A percentile compares a stretch with the other conserved stretches of the same genome.
phyloP scores from a whole-genome alignment of 2,329 filamentous ascomycete species.

The Clonostachys rhizophaga region DNA sequence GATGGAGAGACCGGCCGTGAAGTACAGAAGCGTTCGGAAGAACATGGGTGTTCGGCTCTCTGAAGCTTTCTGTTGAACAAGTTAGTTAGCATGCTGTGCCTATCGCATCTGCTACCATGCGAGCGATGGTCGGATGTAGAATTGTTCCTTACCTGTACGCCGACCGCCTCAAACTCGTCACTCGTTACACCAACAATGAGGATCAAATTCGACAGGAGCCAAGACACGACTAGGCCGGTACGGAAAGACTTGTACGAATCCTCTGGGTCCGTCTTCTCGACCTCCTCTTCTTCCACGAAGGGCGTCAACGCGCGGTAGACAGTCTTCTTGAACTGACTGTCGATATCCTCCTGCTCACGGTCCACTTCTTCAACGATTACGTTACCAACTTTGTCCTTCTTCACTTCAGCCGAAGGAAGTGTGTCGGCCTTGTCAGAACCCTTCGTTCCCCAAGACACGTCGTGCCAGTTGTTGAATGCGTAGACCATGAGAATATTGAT shows the following conservation, averaged over 20 bases:
- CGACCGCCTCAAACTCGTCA: conserved; percentile 72
- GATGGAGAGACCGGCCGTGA: conserved; percentile 72
- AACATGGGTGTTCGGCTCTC: conserved; percentile 69
- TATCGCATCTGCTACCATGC: too few relatives aligned
- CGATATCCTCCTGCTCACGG: conserved; percentile 89
- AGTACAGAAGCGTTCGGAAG: conserved; percentile 82
- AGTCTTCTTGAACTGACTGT: conserved; percentile 86
- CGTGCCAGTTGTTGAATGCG: conserved; percentile 96
- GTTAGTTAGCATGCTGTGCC: conserved; percentile 2
- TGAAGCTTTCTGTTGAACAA: conserved; percentile 48
- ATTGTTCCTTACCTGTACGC: conserved; percentile 66
- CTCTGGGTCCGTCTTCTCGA: conserved; percentile 76
- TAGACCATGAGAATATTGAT: conserved; percentile 97
- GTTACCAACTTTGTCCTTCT: conserved; percentile 77
- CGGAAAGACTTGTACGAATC: conserved; percentile 97
- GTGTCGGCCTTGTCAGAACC: conserved; percentile 88
- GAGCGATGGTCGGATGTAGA: not conserved
- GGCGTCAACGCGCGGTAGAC: conserved; percentile 83
- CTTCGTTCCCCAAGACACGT: conserved; percentile 97
- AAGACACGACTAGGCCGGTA: conserved; percentile 79
- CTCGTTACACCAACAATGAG: conserved; percentile 80
- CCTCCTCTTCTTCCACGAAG: conserved; percentile 65
- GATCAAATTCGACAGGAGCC: conserved; percentile 86
- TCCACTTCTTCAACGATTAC: conserved; percentile 87
- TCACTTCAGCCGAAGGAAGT: conserved; percentile 81